phyloP scores from a whole-genome alignment of 2,329 filamentous ascomycete species.

The Colletotrichum sp. region DNA sequence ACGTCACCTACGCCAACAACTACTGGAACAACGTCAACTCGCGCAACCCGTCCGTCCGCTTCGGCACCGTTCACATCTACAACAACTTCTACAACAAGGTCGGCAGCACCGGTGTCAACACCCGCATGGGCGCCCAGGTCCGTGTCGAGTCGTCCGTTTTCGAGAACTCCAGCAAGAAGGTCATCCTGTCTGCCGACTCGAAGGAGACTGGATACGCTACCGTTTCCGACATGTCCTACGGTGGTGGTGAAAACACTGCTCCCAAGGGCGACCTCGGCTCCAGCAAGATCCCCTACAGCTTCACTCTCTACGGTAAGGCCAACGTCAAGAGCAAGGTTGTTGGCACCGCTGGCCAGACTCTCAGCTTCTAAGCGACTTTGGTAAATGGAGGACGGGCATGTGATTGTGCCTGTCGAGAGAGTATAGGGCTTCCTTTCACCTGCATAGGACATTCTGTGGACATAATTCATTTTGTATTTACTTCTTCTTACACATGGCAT shows the following conservation, averaged over 20 bases:
- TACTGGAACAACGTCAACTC: constrained; percentile 69
- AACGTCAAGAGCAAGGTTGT: constrained; percentile 50
- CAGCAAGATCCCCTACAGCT: constrained; percentile 58
- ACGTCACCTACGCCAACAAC: constrained; percentile 71
- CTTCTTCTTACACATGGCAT: not conserved
- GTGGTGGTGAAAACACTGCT: constrained; percentile 52
- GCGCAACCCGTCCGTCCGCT: constrained; percentile 66
- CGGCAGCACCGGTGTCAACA: constrained; percentile 55
- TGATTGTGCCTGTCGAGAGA: not conserved
- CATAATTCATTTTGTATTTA: not conserved
- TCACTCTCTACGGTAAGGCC: constrained; percentile 46
- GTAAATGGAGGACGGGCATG: not conserved
- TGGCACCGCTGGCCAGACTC: constrained; percentile 41
- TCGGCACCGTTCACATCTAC: constrained; percentile 67
- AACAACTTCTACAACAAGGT: constrained; percentile 47
- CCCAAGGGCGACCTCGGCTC: constrained; percentile 53
- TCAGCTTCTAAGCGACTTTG: constrained; percentile 30
- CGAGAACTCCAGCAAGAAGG: constrained; percentile 40
- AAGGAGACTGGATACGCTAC: constrained; percentile 45
- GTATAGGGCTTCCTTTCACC: not conserved
- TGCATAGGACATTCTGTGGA: not conserved
- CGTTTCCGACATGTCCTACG: constrained; percentile 45
- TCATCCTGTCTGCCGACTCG: constrained; percentile 44
- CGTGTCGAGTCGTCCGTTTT: constrained; percentile 62
- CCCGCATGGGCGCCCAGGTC: constrained; percentile 58